phyloP scores from a whole-genome alignment of 2,329 filamentous ascomycete species.

The Berkeleyomyces rouxiae region DNA sequence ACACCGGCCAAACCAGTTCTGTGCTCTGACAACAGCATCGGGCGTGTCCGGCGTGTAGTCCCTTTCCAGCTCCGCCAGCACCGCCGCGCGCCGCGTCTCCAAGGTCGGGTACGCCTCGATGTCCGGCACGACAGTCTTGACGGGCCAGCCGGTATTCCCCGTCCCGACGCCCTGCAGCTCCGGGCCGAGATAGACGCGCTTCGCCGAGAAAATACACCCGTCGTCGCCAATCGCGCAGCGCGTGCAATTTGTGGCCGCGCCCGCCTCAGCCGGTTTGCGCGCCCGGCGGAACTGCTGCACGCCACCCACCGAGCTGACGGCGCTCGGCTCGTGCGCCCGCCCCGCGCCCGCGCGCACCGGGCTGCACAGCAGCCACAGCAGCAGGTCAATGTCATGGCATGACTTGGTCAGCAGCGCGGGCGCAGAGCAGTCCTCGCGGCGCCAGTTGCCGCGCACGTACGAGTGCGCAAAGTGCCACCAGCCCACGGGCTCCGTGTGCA shows the following conservation, averaged over 20 bases:
- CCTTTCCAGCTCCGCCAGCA: slow-evolving; percentile 30
- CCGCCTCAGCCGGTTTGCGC: slow-evolving; percentile 61
- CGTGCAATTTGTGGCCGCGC: slow-evolving; percentile 70
- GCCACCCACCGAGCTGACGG: slow-evolving; percentile 58
- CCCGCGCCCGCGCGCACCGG: slow-evolving; percentile 32
- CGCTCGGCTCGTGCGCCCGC: slow-evolving; percentile 54
- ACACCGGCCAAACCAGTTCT: slow-evolving; percentile 81
- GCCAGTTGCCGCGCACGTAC: slow-evolving; percentile 89
- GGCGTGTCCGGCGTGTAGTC: slow-evolving; percentile 32
- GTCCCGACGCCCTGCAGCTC: slow-evolving; percentile 41
- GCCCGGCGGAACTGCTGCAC: slow-evolving; percentile 61
- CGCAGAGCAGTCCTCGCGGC: slow-evolving; percentile 57
- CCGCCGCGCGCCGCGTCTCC: slow-evolving; percentile 23
- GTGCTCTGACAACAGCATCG: slow-evolving; percentile 28
- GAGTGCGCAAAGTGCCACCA: slow-evolving; percentile 93
- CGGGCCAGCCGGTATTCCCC: slow-evolving; percentile 61
- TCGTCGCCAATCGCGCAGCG: slow-evolving; percentile 38
- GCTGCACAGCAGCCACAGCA: slow-evolving; percentile 79
- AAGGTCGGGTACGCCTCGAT: slow-evolving; percentile 58
- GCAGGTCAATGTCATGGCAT: slow-evolving; percentile 86
- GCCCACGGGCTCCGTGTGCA: slow-evolving; percentile 87
- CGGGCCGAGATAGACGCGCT: slow-evolving; percentile 61
- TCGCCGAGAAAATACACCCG: slow-evolving; percentile 71
- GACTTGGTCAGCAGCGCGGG: slow-evolving; percentile 84
- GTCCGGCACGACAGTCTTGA: slow-evolving; percentile 79